Percentiles rank a stretch among this genome's conserved stretches.
Evolutionary conservation across 371 early-diverging fungal species (phyloP).

Genomic region (Lichtheimia ornata): DNA sequence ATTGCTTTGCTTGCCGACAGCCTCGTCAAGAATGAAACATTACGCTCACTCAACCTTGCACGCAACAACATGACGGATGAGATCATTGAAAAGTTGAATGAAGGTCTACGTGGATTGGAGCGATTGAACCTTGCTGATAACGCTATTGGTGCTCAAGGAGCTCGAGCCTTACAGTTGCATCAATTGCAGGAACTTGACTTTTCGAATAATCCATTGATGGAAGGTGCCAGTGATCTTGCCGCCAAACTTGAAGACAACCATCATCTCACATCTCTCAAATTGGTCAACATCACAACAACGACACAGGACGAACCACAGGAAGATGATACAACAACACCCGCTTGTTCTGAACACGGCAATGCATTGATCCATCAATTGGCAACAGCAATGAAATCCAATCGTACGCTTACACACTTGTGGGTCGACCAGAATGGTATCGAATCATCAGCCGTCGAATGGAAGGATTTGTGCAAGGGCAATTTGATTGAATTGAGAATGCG

Average conservation of each 20-base stretch:
- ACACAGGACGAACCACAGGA: conserved; percentile 6
- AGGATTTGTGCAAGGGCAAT: conserved; percentile 14
- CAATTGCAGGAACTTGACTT: conserved; percentile 50
- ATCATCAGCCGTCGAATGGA: conserved; percentile 18
- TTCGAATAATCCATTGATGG: conserved; percentile 56
- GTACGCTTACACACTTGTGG: conserved; percentile 41
- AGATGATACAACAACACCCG: conserved; percentile 17
- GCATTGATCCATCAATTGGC: conserved; percentile 37
- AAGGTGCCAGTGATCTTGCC: conserved; percentile 44
- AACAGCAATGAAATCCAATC: conserved; percentile 29
- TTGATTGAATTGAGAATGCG: conserved; percentile 48
- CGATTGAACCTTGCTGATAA: conserved; percentile 50
- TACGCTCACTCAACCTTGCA: conserved; percentile 46
- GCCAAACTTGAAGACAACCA: conserved; percentile 37
- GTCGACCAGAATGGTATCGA: conserved; percentile 56
- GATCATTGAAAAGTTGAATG: conserved; percentile 17
- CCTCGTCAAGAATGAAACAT: conserved; percentile 27
- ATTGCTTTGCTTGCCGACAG: background rate
- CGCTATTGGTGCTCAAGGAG: conserved; percentile 38
- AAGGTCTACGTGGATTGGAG: conserved; percentile 12
- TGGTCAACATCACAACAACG: conserved; percentile 37
- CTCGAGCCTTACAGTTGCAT: conserved; percentile 26
- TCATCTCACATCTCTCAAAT: conserved; percentile 35
- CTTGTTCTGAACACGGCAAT: conserved; percentile 44
- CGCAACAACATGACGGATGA: conserved; percentile 52